Percentiles rank a stretch among this genome's conserved stretches.
These are phyloP conservation scores for Trichoderma sp. DNA, from an alignment of 2,329 filamentous ascomycete species.

Conservation along the genomic window DNA sequence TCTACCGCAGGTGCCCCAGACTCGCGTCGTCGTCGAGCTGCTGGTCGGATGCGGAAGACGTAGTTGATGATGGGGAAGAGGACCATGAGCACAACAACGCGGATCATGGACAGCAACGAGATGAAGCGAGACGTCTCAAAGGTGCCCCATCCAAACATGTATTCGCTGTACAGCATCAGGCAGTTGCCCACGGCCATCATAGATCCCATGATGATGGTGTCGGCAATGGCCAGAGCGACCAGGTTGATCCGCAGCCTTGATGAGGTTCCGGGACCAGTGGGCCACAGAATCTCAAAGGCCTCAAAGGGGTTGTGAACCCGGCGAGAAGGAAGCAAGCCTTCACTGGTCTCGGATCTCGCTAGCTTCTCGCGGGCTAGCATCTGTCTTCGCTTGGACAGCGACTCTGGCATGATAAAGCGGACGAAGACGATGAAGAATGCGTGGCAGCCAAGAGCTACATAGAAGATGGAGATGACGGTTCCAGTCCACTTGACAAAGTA, in stretches of 20 bases:
- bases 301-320: conserved; percentile 67
- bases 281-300: conserved; percentile 77
- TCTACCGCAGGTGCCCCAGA: conserved; percentile 42
- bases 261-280: conserved; percentile 63
- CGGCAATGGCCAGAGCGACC: conserved; percentile 75
- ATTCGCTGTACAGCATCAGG: conserved; percentile 79
- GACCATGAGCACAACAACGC: conserved; percentile 73
- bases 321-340: conserved; percentile 34
- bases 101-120: conserved; percentile 73
- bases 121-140: conserved; percentile 80
- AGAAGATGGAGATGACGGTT: conserved; percentile 79
- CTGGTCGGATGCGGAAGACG: conserved; percentile 62
- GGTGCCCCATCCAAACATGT: conserved; percentile 79
- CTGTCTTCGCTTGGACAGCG: conserved; percentile 73
- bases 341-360: conserved; percentile 46
- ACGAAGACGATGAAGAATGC: conserved; percentile 72
- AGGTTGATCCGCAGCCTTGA: conserved; percentile 73
- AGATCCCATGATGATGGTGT: conserved; percentile 79
- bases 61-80: conserved; percentile 78
- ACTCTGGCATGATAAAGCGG: conserved; percentile 76
- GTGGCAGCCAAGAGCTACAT: conserved; percentile 74
- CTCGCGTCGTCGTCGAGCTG: conserved; percentile 43
- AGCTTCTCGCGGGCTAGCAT: conserved; percentile 69
- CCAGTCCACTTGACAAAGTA: conserved; percentile 77
- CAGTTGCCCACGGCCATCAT: conserved; percentile 81